Evolutionary conservation across 2,329 filamentous ascomycete species (phyloP).

Genomic region (Diaporthe eres): DNA sequence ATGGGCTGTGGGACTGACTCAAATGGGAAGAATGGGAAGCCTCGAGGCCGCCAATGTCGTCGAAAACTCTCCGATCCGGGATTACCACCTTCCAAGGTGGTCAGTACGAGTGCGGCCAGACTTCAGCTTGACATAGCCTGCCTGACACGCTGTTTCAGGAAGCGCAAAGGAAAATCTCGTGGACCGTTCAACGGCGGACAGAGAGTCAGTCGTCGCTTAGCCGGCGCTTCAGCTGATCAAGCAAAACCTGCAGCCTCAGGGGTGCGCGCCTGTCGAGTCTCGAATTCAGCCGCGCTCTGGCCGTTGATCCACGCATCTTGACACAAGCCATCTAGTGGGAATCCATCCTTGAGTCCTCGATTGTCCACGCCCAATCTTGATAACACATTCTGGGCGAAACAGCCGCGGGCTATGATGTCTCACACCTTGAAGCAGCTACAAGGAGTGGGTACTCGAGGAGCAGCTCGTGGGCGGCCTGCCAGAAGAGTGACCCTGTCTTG

Average conservation of each 20-base stretch:
- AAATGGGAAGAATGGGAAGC: slow-evolving; percentile 11
- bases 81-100: neutral
- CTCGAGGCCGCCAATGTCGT: neutral
- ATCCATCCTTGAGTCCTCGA: slow-evolving; percentile 6
- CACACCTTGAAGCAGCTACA: neutral
- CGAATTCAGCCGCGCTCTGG: slow-evolving; percentile 4
- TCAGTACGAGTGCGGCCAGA: neutral
- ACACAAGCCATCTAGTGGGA: neutral
- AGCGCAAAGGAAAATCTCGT: neutral
- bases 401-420: neutral
- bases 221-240: neutral
- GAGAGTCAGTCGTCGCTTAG: slow-evolving; percentile 23
- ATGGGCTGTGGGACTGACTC: slow-evolving; percentile 9
- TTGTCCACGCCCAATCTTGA: neutral
- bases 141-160: slow-evolving; percentile 20
- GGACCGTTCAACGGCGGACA: neutral
- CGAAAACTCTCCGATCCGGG: slow-evolving; percentile 22
- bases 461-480: neutral
- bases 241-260: neutral
- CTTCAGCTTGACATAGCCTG: neutral
- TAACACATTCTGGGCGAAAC: neutral
- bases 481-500: neutral
- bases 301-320: slow-evolving; percentile 16
- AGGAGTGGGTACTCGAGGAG: neutral
- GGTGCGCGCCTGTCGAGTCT: slow-evolving; percentile 9